phyloP scores from a whole-genome alignment of 2,329 filamentous ascomycete genomes.

The Graphilbum sp. region DNA sequence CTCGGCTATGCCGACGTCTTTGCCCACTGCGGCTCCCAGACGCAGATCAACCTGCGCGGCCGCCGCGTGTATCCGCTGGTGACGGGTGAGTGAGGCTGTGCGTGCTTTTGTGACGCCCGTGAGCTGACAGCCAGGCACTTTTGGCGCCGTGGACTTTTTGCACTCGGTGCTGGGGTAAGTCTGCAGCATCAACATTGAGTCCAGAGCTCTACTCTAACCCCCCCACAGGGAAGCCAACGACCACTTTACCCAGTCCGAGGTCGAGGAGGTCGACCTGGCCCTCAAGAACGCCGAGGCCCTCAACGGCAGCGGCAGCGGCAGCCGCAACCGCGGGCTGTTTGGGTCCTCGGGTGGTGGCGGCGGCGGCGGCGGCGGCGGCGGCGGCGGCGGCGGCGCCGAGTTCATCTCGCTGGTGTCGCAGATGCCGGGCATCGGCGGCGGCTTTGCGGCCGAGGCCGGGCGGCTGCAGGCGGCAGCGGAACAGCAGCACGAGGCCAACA shows the following conservation, averaged over 20 bases:
- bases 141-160: constrained; percentile 71
- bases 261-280: constrained; percentile 63
- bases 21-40: constrained; percentile 50
- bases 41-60: constrained; percentile 50
- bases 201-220: too few species aligned
- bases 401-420: constrained; percentile 61
- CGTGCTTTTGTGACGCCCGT: neutral
- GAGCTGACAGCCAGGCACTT: constrained; percentile 27
- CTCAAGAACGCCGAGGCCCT: constrained; percentile 50
- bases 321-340: constrained; percentile 17
- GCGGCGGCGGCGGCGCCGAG: constrained; percentile 24
- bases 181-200: too few species aligned
- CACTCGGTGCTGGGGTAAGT: constrained; percentile 48
- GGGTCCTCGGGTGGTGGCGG: constrained; percentile 20
- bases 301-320: constrained; percentile 15
- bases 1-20: constrained; percentile 54
- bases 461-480: constrained; percentile 43
- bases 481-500: constrained; percentile 45
- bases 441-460: constrained; percentile 50
- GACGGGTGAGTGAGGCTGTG: constrained; percentile 26
- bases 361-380: constrained; percentile 20
- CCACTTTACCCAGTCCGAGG: constrained; percentile 71
- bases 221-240: constrained; percentile 49
- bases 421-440: constrained; percentile 53
- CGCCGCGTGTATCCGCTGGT: constrained; percentile 57